Evolutionary conservation across 805 yeast species (phyloP), one percentile per base, ranked within the genome.

Genomic region (Ogataea saltuana): DNA sequence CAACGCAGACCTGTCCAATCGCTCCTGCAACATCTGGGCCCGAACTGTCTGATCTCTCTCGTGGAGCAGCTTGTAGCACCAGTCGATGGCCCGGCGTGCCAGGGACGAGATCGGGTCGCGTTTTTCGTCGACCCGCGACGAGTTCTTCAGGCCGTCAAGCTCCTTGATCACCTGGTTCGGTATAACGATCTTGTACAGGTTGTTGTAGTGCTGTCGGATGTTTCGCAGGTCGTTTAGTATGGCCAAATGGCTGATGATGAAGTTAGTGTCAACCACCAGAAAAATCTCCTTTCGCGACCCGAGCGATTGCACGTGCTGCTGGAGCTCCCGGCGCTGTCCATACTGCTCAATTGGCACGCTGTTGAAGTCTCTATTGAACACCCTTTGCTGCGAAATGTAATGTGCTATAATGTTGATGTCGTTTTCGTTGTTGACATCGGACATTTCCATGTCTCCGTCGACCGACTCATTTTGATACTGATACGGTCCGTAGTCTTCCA

Each of bases 181-280:
- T 3, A 90, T 69, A 0, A 90, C 68, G 1, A 90, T 67, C 20
- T 50, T 48, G 36, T 59, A 59, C 2, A 61, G 54, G 38, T 79
- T 75, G 13, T 72, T 68, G 54, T 69, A 81, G 10, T 61, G 46
- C 0, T 50, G 39, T 4, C 73, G 73, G 6, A 76, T 42, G 2
- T 54, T 54, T 3, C 72, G 60, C 19, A 90, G 57, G 0, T 72
- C 72, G 35, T 83, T 80, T 7, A 89, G 50, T 1, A 86, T 63
- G 15, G 68, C 61, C 33, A 88, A 61, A 58, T 88, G 89, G 1
- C 88, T 77, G 3, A 90, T 63, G 11, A 87, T 69, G 58, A 90
- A 87, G 58, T 90, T 90, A 2, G 97, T 90, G 59, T 90, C 97
- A 0, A 88, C 68, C 0, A 89, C 81, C 46, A 88, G 65, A 16